Percentiles rank a stretch among this genome's conserved stretches.
Evolutionary conservation across 139 green algal genomes (phyloP).

Genomic region (Chlorella sp.): DNA sequence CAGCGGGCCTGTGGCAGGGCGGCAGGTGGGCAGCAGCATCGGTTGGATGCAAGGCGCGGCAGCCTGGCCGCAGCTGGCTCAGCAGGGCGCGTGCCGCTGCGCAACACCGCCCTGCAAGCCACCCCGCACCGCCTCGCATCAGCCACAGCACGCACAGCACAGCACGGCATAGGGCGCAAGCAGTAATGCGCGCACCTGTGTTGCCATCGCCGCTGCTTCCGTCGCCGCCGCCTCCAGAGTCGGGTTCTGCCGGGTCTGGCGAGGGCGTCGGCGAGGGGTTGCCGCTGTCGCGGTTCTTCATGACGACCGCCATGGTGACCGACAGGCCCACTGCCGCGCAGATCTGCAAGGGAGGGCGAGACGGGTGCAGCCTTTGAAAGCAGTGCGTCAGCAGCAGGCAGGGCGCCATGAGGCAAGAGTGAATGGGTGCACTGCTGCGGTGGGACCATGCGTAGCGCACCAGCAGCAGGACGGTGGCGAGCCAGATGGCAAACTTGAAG

Average conservation of each 20-base stretch:
- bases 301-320: constrained; percentile 25
- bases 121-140: too few species aligned
- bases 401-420: too few species aligned
- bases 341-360: background rate
- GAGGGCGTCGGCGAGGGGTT: background rate
- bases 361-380: too few species aligned
- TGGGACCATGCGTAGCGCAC: background rate
- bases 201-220: constrained; percentile 2
- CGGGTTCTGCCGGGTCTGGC: too few species aligned
- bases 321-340: constrained; percentile 27
- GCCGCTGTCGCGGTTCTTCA: background rate
- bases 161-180: background rate
- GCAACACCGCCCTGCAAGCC: too few species aligned
- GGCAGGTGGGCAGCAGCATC: background rate
- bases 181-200: background rate
- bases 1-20: background rate
- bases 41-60: background rate
- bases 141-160: background rate
- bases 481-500: constrained; percentile 44
- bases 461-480: background rate
- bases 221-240: background rate
- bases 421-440: background rate
- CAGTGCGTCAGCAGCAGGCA: too few species aligned
- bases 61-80: too few species aligned
- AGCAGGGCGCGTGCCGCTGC: too few species aligned